Base-by-base conservation (phyloP, 1,139 yeast genomes). In the Magnusiomyces sp. region DNA sequence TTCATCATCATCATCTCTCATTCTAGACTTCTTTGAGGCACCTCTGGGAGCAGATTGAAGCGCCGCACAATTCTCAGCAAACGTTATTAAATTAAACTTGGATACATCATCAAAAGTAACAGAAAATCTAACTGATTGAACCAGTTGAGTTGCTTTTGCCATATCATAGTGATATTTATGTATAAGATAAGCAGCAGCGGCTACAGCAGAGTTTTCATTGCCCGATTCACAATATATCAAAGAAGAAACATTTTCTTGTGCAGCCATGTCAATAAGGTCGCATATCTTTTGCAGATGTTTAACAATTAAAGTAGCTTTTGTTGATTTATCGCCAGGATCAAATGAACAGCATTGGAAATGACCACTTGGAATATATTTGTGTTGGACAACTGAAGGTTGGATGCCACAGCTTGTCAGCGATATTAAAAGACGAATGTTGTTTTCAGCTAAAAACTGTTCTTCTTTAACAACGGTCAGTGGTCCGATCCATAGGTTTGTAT, bases 191-290 rank as follows among this genome's bases (percentile, higher is more conserved):
- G 67, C 67, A 16, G 59, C 59, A 1, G 60, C 63, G 1, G 62
- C 65, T 1, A 65, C 58, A 2, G 67, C 68, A 14, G 63, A 56
- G 20, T 53, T 51, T 39, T 63, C 64, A 52, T 65, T 65, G n/a
- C 69, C 69, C 4, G 66, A 57, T 48, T 65, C 69, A 46, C 69
- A 65, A 41, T 60, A 61, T 14, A 65, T 50, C 32, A 63, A 51
- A 2, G 56, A 56, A 2, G 58, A 46, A 6, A 56, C 56, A 11
- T 53, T 53, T 10, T 40, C 32, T 47, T 50, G 34, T 44, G 53
- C 45, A 2, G 53, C 53, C 2, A 43, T 45, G 20, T 41, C 36
- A 27, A 59, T 56, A 19, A 55, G 47, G 36, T 47, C 46, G 45
- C 54, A 52, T 36, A 58, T 56, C 16, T 50, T 40, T 33, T 45